Percentiles rank a stretch among this genome's conserved stretches.
These are phyloP conservation scores for Paramecium sexaurelia DNA, from an alignment of 73 alveolate genomes.

Conservation along the genomic window DNA sequence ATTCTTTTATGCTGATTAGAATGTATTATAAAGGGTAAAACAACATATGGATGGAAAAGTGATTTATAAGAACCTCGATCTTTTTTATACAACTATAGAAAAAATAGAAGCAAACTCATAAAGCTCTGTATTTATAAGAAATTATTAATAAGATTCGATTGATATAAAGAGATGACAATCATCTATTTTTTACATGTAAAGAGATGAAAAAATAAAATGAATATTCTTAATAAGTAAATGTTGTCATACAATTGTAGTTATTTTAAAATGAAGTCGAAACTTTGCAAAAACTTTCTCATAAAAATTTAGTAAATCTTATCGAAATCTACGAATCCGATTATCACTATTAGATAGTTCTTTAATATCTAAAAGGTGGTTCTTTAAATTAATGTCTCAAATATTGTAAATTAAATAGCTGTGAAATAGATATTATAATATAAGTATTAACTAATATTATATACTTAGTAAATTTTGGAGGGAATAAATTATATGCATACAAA, in stretches of 20 bases:
- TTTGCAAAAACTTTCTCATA: background rate
- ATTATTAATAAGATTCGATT: background rate
- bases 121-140: background rate
- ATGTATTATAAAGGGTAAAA: background rate
- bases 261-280: background rate
- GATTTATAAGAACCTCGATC: background rate
- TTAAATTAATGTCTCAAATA: background rate
- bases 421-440: background rate
- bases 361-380: background rate
- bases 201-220: background rate
- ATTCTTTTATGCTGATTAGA: background rate
- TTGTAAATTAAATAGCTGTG: background rate
- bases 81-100: background rate
- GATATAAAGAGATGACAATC: background rate
- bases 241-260: background rate
- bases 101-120: background rate
- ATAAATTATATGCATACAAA: constrained; percentile 79
- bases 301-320: background rate
- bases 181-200: background rate
- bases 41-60: background rate
- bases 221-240: background rate
- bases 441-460: background rate
- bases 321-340: background rate
- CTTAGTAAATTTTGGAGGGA: constrained; percentile 81
- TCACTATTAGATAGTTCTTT: background rate